Evolutionary conservation across 768 basidiomycete genomes (phyloP), one percentile per base, ranked within the genome.

Genomic region (Mycena chlorophos): DNA sequence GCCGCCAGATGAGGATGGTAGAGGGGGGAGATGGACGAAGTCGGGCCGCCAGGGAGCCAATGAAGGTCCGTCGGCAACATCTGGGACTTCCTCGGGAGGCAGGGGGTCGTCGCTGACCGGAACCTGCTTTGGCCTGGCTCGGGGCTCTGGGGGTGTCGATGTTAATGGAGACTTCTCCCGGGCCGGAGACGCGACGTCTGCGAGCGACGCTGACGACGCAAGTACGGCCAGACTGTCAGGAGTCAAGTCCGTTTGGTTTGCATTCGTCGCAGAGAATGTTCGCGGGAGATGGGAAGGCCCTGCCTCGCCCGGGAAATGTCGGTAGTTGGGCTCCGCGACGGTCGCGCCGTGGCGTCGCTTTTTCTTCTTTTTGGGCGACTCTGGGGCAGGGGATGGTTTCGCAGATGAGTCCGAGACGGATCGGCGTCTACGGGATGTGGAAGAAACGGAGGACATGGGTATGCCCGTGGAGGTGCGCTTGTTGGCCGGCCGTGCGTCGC

Each of bases 21-120:
- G 51, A 16, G 76, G 73, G 3, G 73, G 71, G 2, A 79, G 66
- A 66, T 76, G 77, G 13, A 79, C 75, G 39, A 78, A 56, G 16
- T 74, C 76, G 52, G 69, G 69, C 55, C 77, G 78, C 60, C 75
- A 73, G 3, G 73, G 70, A 17, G 69, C 54, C 4, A 52, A 5
- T 1, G 51, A 19, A 23, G 39, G 28, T 4, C 53, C 60, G 10
- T 61, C 43, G 28, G 46, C 61, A n/a, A 53, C 54, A 16, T 55
- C 56, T 19, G 57, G 55, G 22, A 56, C 61, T 19, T 60, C 57
- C 45, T 63, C 56, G 13, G 62, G 63, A 5, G 66, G 52, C 17
- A 63, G 53, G 3, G 51, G 46, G 17, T 63, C 57, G 52, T 62
- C 55, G 42, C 56, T 61, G 48, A 52, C 51, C 10, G 55, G 55